Evolutionary conservation across 257 asterid genomes (phyloP).

Genomic region (Solanum gandarillasii): DNA sequence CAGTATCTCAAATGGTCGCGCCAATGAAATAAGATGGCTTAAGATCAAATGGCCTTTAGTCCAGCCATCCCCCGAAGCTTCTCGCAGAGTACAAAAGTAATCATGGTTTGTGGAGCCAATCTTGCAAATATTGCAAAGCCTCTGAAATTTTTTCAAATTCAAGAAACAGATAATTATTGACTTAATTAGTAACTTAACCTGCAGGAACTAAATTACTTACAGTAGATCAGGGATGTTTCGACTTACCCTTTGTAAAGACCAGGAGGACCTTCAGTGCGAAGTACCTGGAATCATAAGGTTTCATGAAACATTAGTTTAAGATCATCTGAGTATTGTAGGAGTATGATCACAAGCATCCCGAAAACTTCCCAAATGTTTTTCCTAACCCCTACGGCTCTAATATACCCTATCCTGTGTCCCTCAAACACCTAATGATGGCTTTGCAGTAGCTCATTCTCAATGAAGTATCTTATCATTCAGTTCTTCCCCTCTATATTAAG

Average conservation of each 20-base stretch:
- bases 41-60: conserved; percentile 52
- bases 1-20: neutral
- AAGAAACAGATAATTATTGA: neutral
- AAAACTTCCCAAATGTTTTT: neutral
- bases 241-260: conserved; percentile 99
- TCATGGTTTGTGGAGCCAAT: conserved; percentile 88
- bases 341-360: neutral
- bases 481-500: neutral
- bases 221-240: neutral
- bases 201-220: neutral
- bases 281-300: conserved; percentile 48
- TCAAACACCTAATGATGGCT: neutral
- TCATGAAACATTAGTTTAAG: neutral
- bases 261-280: conserved; percentile 72
- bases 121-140: conserved; percentile 81
- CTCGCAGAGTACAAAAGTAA: conserved; percentile 83
- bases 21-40: neutral
- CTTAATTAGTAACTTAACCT: neutral
- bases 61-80: conserved; percentile 77
- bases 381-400: neutral
- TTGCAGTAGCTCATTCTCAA: neutral
- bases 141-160: conserved; percentile 23
- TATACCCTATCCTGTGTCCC: neutral
- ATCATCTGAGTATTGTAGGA: neutral
- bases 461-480: neutral